Evolutionary conservation across 805 yeast species (phyloP).

Genomic region (Cyberlindnera americana): DNA sequence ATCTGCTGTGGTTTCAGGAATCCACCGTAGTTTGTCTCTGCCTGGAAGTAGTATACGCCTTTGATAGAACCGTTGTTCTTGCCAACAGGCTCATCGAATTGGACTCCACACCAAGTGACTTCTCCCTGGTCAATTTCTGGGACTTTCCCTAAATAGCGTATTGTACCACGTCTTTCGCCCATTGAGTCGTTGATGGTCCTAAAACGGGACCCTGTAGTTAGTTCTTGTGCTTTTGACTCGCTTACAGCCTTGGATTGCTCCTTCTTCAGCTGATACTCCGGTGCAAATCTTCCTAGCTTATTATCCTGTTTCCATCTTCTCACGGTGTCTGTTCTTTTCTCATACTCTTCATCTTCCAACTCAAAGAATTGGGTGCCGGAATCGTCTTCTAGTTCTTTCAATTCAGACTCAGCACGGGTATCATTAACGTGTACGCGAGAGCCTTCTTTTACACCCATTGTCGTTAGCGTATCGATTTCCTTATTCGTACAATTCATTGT

Average conservation of each 20-base stretch:
- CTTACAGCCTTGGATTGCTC: conserved; percentile 27
- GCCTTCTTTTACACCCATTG: conserved; percentile 7
- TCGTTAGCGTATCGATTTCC: background rate
- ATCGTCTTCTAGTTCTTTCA: conserved; percentile 37
- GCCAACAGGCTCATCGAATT: conserved; percentile 82
- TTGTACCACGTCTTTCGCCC: conserved; percentile 63
- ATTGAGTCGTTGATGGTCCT: conserved; percentile 40
- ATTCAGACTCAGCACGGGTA: conserved; percentile 47
- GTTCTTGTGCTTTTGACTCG: conserved; percentile 29
- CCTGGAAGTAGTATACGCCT: conserved; percentile 59
- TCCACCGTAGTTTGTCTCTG: conserved; percentile 58
- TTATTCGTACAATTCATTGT: background rate
- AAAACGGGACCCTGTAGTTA: conserved; percentile 54
- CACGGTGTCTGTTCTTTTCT: conserved; percentile 56
- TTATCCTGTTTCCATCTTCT: conserved; percentile 72
- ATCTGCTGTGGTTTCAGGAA: conserved; percentile 70
- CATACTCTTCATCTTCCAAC: conserved; percentile 61
- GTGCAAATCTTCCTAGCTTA: conserved; percentile 70
- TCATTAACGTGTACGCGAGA: conserved; percentile 48
- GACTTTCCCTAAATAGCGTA: conserved; percentile 67
- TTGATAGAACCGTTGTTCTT: conserved; percentile 77
- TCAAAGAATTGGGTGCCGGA: conserved; percentile 37
- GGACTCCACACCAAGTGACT: conserved; percentile 78
- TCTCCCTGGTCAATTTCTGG: conserved; percentile 46
- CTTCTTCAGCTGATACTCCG: conserved; percentile 36